Conservation (phyloP, 2,329 filamentous ascomycete species). For the Bipolaris zeicola region DNA sequence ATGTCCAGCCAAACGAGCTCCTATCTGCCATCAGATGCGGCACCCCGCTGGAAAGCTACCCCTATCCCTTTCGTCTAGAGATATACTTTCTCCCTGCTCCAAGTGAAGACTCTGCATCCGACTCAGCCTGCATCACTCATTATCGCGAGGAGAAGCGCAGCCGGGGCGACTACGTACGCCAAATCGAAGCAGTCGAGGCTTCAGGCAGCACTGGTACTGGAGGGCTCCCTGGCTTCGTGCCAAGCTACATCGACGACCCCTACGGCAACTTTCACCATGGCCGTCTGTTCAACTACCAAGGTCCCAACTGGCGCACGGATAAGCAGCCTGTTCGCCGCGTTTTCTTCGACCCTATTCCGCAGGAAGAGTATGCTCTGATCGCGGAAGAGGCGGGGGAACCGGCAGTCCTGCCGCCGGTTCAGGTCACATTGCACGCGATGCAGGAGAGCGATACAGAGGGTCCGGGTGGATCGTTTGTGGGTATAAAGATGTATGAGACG, state of each 20-base stretch:
- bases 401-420: not conserved
- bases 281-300: not conserved
- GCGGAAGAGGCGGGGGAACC: not conserved
- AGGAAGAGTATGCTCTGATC: not conserved
- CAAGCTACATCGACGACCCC: not conserved
- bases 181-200: not conserved
- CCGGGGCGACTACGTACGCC: not conserved
- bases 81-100: not conserved
- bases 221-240: not conserved
- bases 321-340: not conserved
- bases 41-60: not conserved
- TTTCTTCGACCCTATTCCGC: not conserved
- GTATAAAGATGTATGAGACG: not conserved
- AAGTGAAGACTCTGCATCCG: not conserved
- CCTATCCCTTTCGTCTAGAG: not conserved
- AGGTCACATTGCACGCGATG: not conserved
- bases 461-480: not conserved
- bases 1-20: slow-evolving; percentile 14
- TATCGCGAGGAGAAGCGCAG: slow-evolving; percentile 2
- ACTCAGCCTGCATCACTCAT: not conserved
- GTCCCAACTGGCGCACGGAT: not conserved
- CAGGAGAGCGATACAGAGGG: not conserved
- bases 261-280: not conserved
- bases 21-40: slow-evolving; percentile 1
- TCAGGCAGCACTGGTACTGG: not conserved